These are phyloP conservation scores for Lactarius tabidus DNA, from an alignment of 768 basidiomycete species.

Conservation along the genomic window DNA sequence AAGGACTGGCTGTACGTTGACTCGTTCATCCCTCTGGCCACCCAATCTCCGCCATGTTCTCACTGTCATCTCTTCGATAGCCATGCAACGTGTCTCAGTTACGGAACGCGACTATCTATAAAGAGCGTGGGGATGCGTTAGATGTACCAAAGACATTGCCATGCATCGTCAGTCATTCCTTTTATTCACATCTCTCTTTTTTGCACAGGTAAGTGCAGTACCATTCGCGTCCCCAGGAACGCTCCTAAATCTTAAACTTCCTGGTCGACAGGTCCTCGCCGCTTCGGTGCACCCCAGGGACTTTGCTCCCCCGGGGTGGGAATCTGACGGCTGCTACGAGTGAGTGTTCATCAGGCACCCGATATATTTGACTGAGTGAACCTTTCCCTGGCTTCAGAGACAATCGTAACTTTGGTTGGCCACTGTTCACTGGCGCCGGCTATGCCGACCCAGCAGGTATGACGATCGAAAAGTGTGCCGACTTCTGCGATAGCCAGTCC, in stretches of 20 bases:
- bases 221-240: not conserved
- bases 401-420: not conserved
- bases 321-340: not conserved
- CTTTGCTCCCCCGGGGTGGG: not conserved
- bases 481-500: conserved; percentile 39
- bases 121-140: not conserved
- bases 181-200: not conserved
- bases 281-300: not conserved
- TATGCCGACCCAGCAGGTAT: conserved; percentile 49
- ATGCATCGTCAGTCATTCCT: not conserved
- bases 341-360: not conserved
- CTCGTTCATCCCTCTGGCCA: not conserved
- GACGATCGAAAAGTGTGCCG: conserved; percentile 52
- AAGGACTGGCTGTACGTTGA: not conserved
- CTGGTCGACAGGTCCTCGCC: not conserved
- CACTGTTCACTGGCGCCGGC: conserved; percentile 48
- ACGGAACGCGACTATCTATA: not conserved
- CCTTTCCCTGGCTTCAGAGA: not conserved
- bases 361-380: not conserved
- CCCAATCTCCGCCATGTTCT: not conserved
- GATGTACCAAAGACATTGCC: not conserved
- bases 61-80: not conserved
- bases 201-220: not conserved
- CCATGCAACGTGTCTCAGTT: not conserved
- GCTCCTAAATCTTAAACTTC: not conserved